Percentiles rank a stretch among this genome's conserved stretches.
Conservation (phyloP, 495 filamentous ascomycete species). For the Staphylotrichum tortipilum region DNA sequence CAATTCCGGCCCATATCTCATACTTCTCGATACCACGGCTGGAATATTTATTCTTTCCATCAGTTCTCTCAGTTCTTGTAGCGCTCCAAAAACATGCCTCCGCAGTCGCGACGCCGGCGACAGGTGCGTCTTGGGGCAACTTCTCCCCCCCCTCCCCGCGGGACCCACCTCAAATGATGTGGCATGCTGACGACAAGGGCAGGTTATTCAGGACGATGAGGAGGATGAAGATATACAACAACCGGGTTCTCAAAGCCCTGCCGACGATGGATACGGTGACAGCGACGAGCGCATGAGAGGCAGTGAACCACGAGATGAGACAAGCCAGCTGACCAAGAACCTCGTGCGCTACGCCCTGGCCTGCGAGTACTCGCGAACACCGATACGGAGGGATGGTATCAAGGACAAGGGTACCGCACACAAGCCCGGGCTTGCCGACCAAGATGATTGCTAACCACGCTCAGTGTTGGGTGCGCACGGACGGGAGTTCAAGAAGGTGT, state of each 20-base stretch:
- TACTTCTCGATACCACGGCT: no score
- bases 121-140: background rate
- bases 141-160: no score
- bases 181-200: background rate
- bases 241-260: constrained; percentile 5
- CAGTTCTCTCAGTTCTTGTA: no score
- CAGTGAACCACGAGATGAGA: constrained; percentile 26
- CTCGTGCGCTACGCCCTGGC: constrained; percentile 82
- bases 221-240: constrained; percentile 21
- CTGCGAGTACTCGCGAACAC: constrained; percentile 74
- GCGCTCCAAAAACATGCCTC: constrained; percentile 6
- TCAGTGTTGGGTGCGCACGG: constrained; percentile 45
- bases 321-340: constrained; percentile 68
- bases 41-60: background rate
- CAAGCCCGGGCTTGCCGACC: background rate
- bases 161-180: no score
- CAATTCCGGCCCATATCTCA: no score
- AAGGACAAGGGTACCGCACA: constrained; percentile 52
- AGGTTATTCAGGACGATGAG: constrained; percentile 14
- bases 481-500: constrained; percentile 60
- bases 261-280: constrained; percentile 23
- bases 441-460: constrained; percentile 1
- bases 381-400: constrained; percentile 72
- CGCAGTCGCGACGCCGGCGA: constrained; percentile 2
- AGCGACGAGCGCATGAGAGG: constrained; percentile 34